Conservation (phyloP, 2,329 filamentous ascomycete genomes). For the Myriosclerotinia scirpicola region DNA sequence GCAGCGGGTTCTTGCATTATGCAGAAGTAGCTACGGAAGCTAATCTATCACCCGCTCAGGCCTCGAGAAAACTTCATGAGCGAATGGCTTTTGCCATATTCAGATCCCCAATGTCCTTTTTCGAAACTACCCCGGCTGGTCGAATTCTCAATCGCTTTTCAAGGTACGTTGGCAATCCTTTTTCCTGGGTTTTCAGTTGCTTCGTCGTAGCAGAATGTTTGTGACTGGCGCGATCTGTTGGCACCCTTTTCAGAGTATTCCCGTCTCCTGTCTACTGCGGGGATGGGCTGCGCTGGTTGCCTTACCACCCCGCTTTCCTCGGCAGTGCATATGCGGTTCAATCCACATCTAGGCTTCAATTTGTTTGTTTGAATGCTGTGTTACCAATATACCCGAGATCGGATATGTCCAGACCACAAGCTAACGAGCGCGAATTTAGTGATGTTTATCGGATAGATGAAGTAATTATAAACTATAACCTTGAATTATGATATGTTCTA, state of each 20-base stretch:
- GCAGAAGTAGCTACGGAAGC: constrained; percentile 29
- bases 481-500: constrained; percentile 46
- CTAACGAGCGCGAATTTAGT: constrained; percentile 38
- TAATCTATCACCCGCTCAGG: constrained; percentile 49
- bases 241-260: neutral
- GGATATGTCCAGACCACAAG: constrained; percentile 6
- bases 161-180: constrained; percentile 54
- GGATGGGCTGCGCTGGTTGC: neutral
- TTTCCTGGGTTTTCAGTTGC: neutral
- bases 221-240: neutral
- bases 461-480: constrained; percentile 28
- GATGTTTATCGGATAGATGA: constrained; percentile 52
- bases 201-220: neutral
- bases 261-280: neutral
- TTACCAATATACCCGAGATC: constrained; percentile 14
- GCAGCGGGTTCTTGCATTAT: constrained; percentile 27
- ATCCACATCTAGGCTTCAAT: constrained; percentile 4
- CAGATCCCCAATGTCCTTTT: constrained; percentile 97
- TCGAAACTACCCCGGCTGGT: constrained; percentile 78
- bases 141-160: constrained; percentile 96
- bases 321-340: constrained; percentile 23
- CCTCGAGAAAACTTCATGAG: constrained; percentile 93
- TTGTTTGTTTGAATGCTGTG: constrained; percentile 3
- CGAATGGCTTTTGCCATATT: constrained; percentile 97
- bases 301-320: neutral